phyloP scores from a whole-genome alignment of 2,329 filamentous ascomycete genomes.

The Diplodia seriata region DNA sequence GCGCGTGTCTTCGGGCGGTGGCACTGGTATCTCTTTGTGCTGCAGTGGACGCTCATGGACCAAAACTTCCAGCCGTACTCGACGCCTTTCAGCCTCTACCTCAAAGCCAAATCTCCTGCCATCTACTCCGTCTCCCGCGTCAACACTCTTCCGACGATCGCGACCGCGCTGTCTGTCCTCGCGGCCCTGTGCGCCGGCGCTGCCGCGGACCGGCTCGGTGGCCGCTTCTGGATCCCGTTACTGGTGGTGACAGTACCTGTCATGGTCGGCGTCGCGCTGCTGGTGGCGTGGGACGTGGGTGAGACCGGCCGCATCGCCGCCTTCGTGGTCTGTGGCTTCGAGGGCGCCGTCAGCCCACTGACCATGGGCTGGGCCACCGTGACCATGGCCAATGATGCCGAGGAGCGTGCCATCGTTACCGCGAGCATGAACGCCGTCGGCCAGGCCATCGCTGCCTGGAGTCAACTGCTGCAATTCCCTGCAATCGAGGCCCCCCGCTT shows the following conservation, averaged over 20 bases:
- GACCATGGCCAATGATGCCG: conserved; percentile 33
- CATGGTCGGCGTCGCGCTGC: conserved; percentile 44
- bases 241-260: conserved; percentile 45
- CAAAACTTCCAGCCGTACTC: conserved; percentile 47
- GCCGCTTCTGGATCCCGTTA: conserved; percentile 48
- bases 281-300: conserved; percentile 50
- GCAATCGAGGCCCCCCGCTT: conserved; percentile 49
- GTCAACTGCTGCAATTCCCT: conserved; percentile 51
- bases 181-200: conserved; percentile 45
- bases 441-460: conserved; percentile 52
- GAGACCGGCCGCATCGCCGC: conserved; percentile 48
- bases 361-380: conserved; percentile 51
- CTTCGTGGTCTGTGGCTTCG: conserved; percentile 51
- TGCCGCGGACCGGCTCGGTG: conserved; percentile 43
- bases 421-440: conserved; percentile 55
- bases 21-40: conserved; percentile 47
- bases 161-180: conserved; percentile 50
- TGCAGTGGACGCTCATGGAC: conserved; percentile 50
- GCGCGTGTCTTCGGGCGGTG: conserved; percentile 49
- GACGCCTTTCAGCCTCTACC: conserved; percentile 52
- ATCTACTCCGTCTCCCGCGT: conserved; percentile 47
- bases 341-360: conserved; percentile 44
- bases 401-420: conserved; percentile 52
- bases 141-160: conserved; percentile 53
- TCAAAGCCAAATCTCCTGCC: conserved; percentile 44